These are phyloP conservation scores for Wickerhamomyces sp. DNA, from an alignment of 1,139 yeast genomes.

Conservation along the genomic window DNA sequence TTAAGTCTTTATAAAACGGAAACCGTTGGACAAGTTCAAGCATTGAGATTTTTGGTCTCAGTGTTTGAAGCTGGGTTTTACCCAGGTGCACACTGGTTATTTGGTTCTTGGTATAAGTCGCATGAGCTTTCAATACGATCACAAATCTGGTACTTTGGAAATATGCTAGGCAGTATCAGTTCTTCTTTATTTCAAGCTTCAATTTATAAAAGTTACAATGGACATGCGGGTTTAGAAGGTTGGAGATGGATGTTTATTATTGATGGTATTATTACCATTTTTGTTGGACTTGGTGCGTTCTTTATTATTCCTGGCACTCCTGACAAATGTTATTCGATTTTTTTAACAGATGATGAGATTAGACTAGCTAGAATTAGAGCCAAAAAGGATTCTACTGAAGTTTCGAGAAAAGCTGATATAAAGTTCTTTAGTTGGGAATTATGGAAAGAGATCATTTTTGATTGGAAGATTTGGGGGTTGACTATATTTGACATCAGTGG, in stretches of 20 bases:
- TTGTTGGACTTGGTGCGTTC: conserved; percentile 50
- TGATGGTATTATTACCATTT: conserved; percentile 60
- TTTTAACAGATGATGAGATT: conserved; percentile 31
- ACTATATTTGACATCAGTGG: conserved; percentile 45
- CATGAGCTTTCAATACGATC: conserved; percentile 52
- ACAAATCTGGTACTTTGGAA: conserved; percentile 53
- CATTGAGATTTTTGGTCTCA: conserved; percentile 55
- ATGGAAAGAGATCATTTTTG: conserved; percentile 40
- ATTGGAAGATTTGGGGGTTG: conserved; percentile 48
- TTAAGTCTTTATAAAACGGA: conserved; percentile 46
- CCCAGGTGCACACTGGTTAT: conserved; percentile 57
- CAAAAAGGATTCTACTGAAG: conserved; percentile 11
- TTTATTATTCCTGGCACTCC: conserved; percentile 45
- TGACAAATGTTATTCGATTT: conserved; percentile 16
- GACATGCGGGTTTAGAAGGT: conserved; percentile 50
- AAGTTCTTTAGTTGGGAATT: conserved; percentile 28
- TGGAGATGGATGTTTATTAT: conserved; percentile 81
- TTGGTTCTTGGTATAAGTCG: conserved; percentile 67
- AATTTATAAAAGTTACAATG: conserved; percentile 44
- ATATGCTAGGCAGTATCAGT: conserved; percentile 50
- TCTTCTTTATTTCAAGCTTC: conserved; percentile 56
- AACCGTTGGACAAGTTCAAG: conserved; percentile 46
- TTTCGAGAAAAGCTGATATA: conserved; percentile 2
- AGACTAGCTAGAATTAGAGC: conserved; percentile 26
- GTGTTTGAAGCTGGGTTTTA: conserved; percentile 62